Evolutionary conservation across 352 stramenopile genomes (phyloP), one percentile per base, ranked within the genome.

Genomic region (Pythium chondricola): DNA sequence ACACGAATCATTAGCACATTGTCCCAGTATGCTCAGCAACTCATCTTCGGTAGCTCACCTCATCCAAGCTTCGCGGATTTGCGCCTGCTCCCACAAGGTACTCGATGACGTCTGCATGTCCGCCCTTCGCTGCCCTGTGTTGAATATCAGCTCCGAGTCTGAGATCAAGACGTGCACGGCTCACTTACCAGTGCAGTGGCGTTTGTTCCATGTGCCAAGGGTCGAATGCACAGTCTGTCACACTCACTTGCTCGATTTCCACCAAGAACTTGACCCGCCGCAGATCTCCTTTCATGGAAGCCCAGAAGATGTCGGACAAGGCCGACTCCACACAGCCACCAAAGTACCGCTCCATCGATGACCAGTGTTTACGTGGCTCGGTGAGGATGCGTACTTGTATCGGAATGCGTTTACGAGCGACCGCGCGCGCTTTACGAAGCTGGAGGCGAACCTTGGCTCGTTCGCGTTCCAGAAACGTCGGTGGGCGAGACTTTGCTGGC

Each of bases 201-300:
- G 74, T 82, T 48, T 88, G 79, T 31, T 85, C 69, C 25, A 90
- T 73, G 58, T 80, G 69, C 75, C 76, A 90, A n/a, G 79, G 75
- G 44, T 90, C 79, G 7, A 83, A 31, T 3, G 52, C 67, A 45
- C 45, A 63, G 38, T 90, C 69, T 0, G 38, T 61, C 6, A 74
- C 48, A 16, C 61, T 77, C 21, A 82, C 61, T 2, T 47, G 40
- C 52, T 90, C 79, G 17, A 85, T 38, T 39, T 84, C 63, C 11
- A 88, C 72, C 10, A 90, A 66, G 27, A 85, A 63, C 3, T 52
- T 65, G 4, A 88, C 66, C 13, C 79, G 76, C 0, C 54, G 26
- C 5, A 85, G 33, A 50, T 90, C 75, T 20, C 76, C 72, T 27
- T 88, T 86, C 6, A 77, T 74, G 1, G 74, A 48, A 6, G 75